Conservation (phyloP, 352 stramenopile genomes). For the Phytophthora sansomeana region DNA sequence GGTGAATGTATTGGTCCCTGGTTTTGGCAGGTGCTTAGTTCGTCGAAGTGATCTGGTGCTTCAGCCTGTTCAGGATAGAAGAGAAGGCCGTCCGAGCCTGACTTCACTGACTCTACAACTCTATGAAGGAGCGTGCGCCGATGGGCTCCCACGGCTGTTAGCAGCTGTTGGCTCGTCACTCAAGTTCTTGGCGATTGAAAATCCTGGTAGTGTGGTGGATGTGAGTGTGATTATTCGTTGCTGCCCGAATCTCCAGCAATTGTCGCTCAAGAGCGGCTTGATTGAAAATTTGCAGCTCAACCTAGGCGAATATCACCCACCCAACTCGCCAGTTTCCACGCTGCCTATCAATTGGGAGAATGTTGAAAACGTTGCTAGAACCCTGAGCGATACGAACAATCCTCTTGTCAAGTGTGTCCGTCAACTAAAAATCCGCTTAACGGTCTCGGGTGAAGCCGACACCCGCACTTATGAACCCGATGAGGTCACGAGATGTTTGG, state of each 20-base stretch:
- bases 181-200: conserved; percentile 17
- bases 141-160: conserved; percentile 19
- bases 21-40: conserved; percentile 25
- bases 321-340: conserved; percentile 8
- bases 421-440: conserved; percentile 14
- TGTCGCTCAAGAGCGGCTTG: conserved; percentile 18
- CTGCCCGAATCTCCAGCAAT: conserved; percentile 24
- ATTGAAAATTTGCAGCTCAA: conserved; percentile 15
- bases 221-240: conserved; percentile 21
- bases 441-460: background rate
- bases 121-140: background rate
- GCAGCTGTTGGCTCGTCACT: conserved; percentile 20
- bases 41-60: conserved; percentile 18
- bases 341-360: conserved; percentile 17
- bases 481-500: background rate
- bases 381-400: conserved; percentile 14
- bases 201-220: conserved; percentile 12
- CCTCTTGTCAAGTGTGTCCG: conserved; percentile 19
- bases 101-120: conserved; percentile 11
- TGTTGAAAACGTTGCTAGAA: conserved; percentile 7
- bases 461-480: background rate
- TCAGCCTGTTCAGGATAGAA: background rate
- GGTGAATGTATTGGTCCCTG: conserved; percentile 19
- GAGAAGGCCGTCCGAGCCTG: background rate
- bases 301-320: background rate